These are phyloP conservation scores for Chytridium lagenaria DNA, from an alignment of 371 early-diverging fungal genomes.

Conservation along the genomic window DNA sequence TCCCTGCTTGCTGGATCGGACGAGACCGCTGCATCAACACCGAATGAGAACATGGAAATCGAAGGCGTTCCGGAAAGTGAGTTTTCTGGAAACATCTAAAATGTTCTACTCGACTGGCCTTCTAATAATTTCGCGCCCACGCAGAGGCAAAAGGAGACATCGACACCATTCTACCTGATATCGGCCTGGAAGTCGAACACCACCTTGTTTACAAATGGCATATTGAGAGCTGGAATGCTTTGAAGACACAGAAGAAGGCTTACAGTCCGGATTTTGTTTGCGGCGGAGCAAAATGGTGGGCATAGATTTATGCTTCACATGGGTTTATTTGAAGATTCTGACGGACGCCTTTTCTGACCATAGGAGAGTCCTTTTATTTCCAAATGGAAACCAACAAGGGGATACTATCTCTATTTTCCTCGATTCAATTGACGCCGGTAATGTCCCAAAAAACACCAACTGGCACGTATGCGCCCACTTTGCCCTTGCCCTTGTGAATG, in stretches of 20 bases:
- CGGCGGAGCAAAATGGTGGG: conserved; percentile 47
- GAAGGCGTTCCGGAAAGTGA: conserved; percentile 1
- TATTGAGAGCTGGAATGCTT: conserved; percentile 50
- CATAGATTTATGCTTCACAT: background rate
- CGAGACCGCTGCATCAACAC: background rate
- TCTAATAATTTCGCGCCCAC: background rate
- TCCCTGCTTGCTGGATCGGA: background rate
- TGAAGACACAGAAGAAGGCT: conserved; percentile 39
- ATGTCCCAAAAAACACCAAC: conserved; percentile 48
- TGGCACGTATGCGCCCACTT: conserved; percentile 94
- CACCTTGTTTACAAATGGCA: conserved; percentile 49
- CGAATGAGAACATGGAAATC: background rate
- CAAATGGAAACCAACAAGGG: conserved; percentile 80
- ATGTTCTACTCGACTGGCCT: background rate
- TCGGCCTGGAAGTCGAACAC: conserved; percentile 48
- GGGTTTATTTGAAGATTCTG: background rate
- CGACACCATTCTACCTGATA: conserved; percentile 32
- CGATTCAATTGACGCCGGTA: conserved; percentile 75
- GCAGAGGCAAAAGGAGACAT: conserved; percentile 12
- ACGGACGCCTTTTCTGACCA: background rate
- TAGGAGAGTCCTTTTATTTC: conserved; percentile 88
- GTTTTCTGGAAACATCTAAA: background rate
- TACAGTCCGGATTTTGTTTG: conserved; percentile 45
- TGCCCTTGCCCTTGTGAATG: conserved; percentile 78
- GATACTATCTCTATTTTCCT: conserved; percentile 82